Evolutionary conservation across 1,284 basidiomycete genomes (phyloP), one percentile per base, ranked within the genome.

Genomic region (Trichosporon asahii): DNA sequence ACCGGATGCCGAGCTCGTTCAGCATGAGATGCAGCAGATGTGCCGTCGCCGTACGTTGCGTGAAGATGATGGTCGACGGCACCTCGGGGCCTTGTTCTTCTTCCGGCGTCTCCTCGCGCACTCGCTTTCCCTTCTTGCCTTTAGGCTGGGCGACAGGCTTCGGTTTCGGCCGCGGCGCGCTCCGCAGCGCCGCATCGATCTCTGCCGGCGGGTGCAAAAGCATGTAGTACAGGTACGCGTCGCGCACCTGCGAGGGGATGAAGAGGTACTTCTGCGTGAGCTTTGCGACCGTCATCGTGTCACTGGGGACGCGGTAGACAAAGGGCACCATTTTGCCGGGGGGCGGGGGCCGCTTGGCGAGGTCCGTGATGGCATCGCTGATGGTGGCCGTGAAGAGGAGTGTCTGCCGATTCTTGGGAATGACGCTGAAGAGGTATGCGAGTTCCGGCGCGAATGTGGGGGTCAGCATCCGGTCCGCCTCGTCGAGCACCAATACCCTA

Each of bases 321-420:
- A 96, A 95, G 1, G 95, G 94, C 75, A 88, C 89, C 77, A 90
- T 86, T 83, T 97, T 98, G 8, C 95, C 95, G 0, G 88, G 86
- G 71, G 88, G 87, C 1, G 95, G 92, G 15, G 89, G 84, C 49
- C 90, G 90, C 64, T 88, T 86, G 12, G 90, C 92, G 31, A 98
- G 82, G 8, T 88, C 86, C 76, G 95, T 92, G 67, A 99, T 94
- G 0, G 94, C 89, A 18, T 91, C 88, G 2, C 94, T 95, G 73
- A 97, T 85, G 0, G 97, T 99, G 0, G 97, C 97, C 0, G 97
- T 98, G 83, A 99, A 99, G 31, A 99, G 87, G 73, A 95, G 92
- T 0, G 97, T 99, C 82, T 99, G 97, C 15, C 97, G 87, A 40
- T 94, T 88, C 60, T 88, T 87, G 0, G 97, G 95, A 21, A 99